Base-by-base conservation (phyloP, 306 rosid species). In the Gleditsia sinensis region DNA sequence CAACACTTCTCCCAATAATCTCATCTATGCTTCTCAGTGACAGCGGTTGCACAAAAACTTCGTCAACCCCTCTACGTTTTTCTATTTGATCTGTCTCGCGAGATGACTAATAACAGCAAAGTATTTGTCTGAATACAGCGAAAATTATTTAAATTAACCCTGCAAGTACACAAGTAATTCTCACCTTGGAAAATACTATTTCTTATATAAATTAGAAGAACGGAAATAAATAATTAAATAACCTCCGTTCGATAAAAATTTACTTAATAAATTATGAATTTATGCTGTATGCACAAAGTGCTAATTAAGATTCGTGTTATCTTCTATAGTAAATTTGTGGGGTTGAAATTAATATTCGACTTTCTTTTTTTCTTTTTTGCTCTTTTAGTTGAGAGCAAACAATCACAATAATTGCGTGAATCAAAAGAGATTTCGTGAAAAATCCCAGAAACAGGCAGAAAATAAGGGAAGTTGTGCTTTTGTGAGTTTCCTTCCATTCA, bases 341-440 rank as follows among this genome's bases (percentile, higher is more conserved):
- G n/a, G n/a, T n/a, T n/a, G n/a, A n/a, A n/a, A n/a, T n/a, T n/a
- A n/a, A n/a, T 48, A 34, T 12, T 46, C 43, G 0, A n/a, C 9
- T 43, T 49, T 21, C 12, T 1, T 23, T 0, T 67, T 57, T 32
- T 34, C 23, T 19, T 17, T 17, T 43, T 7, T 27, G 9, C 13
- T 6, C 54, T 49, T 42, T 19, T 43, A 25, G 51, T 9, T 3
- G 36, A 1, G 19, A 55, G 37, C 70, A 49, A 67, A 57, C 32
- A 50, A 10, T 42, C 76, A 67, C 32, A 11, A 67, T 42, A 67
- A 67, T 67, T 72, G 73, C 63, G 69, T 77, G 77, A 51, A 59
- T 14, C 16, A 8, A 59, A 50, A 49, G 69, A 21, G 46, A 24
- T 53, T 65, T 43, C 12, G 8, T 21, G 54, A 67, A 58, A 57